These are phyloP conservation scores for Cornus controversa DNA, from an alignment of 148 eudicot genomes.

Conservation along the genomic window DNA sequence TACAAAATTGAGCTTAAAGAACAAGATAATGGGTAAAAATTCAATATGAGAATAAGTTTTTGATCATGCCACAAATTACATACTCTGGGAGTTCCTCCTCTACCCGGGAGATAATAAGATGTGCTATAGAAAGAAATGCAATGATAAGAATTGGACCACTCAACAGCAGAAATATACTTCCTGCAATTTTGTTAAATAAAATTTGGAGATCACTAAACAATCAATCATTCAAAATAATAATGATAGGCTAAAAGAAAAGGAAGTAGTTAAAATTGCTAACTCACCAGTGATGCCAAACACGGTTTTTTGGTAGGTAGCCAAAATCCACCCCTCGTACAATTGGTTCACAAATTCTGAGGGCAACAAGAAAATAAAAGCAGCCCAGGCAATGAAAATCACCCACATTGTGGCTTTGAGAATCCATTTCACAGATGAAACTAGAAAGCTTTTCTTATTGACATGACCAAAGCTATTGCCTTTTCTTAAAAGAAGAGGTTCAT, in stretches of 20 bases:
- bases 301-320: constrained; percentile 24
- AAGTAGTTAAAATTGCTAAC: neutral
- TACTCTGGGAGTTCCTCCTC: constrained; percentile 68
- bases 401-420: constrained; percentile 60
- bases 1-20: neutral
- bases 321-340: constrained; percentile 19
- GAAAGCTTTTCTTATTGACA: constrained; percentile 22
- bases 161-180: constrained; percentile 51
- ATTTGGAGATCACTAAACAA: neutral
- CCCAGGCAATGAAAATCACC: constrained; percentile 62
- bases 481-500: constrained; percentile 35
- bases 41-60: neutral
- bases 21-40: neutral
- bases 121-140: constrained; percentile 56
- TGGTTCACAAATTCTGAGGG: constrained; percentile 37
- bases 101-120: constrained; percentile 50
- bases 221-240: neutral
- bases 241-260: neutral
- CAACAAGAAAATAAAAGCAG: constrained; percentile 45
- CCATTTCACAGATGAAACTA: constrained; percentile 49
- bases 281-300: constrained; percentile 53
- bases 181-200: constrained; percentile 39
- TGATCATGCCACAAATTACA: constrained; percentile 14
- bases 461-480: constrained; percentile 11
- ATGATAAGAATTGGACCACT: constrained; percentile 65